These are phyloP conservation scores for Ascochyta viciae-villosae DNA, from an alignment of 2,329 filamentous ascomycete genomes.

Conservation along the genomic window DNA sequence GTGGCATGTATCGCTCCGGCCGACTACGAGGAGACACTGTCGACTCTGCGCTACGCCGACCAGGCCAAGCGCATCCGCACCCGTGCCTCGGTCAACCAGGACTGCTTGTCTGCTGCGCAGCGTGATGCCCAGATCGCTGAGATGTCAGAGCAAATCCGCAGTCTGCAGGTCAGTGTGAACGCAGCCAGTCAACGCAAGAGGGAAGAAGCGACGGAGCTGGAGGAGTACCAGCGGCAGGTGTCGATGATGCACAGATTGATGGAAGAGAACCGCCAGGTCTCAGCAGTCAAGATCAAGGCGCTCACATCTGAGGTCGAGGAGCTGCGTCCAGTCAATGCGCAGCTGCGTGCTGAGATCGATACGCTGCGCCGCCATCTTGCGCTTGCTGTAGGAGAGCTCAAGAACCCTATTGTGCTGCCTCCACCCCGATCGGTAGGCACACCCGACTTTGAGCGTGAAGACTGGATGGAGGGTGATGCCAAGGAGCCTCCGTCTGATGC, in stretches of 20 bases:
- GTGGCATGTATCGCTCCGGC: slow-evolving; percentile 95
- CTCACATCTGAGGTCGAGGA: slow-evolving; percentile 64
- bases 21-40: slow-evolving; percentile 97
- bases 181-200: slow-evolving; percentile 69
- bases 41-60: slow-evolving; percentile 94
- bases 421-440: slow-evolving; percentile 37
- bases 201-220: slow-evolving; percentile 83
- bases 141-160: slow-evolving; percentile 94
- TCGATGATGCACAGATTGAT: slow-evolving; percentile 90
- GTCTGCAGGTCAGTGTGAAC: slow-evolving; percentile 77
- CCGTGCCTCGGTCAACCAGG: slow-evolving; percentile 92
- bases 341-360: slow-evolving; percentile 75
- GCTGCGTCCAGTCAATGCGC: slow-evolving; percentile 60
- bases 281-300: slow-evolving; percentile 91
- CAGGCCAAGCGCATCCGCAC: slow-evolving; percentile 98
- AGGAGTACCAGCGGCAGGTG: slow-evolving; percentile 94
- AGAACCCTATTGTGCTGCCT: slow-evolving; percentile 82
- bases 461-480: slow-evolving; percentile 38
- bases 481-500: slow-evolving; percentile 38
- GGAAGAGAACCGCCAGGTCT: slow-evolving; percentile 90
- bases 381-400: slow-evolving; percentile 82
- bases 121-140: slow-evolving; percentile 91
- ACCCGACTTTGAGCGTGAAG: slow-evolving; percentile 43
- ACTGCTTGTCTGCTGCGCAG: slow-evolving; percentile 89
- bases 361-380: slow-evolving; percentile 86